Conservation (phyloP, 2,329 filamentous ascomycete genomes). For the Cercospora sojina region DNA sequence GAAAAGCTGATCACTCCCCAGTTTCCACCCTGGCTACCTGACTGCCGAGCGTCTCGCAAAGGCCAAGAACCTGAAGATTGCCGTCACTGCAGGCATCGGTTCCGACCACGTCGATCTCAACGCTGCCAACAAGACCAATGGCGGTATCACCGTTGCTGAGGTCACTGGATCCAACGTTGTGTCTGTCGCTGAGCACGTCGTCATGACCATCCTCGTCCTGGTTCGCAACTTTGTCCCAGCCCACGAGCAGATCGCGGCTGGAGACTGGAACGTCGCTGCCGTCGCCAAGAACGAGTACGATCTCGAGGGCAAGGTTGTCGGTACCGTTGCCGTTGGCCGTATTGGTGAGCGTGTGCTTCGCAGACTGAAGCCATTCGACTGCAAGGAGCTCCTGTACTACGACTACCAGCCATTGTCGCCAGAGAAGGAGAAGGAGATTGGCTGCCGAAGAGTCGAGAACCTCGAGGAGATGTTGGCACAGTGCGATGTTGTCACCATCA, state of each 20-base stretch:
- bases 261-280: constrained; percentile 93
- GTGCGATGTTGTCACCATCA: constrained; percentile 98
- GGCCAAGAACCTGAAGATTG: constrained; percentile 98
- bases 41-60: constrained; percentile 93
- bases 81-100: constrained; percentile 94
- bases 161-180: constrained; percentile 98
- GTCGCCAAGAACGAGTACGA: constrained; percentile 99
- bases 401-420: constrained; percentile 93
- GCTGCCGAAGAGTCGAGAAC: constrained; percentile 80
- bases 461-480: constrained; percentile 92
- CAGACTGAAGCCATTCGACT: constrained; percentile 95
- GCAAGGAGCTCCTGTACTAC: constrained; percentile 99
- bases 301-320: constrained; percentile 94
- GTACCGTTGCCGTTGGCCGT: constrained; percentile 93
- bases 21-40: constrained; percentile 97
- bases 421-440: constrained; percentile 92
- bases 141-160: constrained; percentile 93
- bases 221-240: constrained; percentile 98
- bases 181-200: constrained; percentile 96
- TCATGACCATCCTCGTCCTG: constrained; percentile 97
- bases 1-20: constrained; percentile 40
- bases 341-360: constrained; percentile 98
- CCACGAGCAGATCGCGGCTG: constrained; percentile 84
- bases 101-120: constrained; percentile 98
- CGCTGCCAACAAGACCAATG: constrained; percentile 97